phyloP scores from a whole-genome alignment of 2,329 filamentous ascomycete genomes.

The Scedosporium minutisporum region DNA sequence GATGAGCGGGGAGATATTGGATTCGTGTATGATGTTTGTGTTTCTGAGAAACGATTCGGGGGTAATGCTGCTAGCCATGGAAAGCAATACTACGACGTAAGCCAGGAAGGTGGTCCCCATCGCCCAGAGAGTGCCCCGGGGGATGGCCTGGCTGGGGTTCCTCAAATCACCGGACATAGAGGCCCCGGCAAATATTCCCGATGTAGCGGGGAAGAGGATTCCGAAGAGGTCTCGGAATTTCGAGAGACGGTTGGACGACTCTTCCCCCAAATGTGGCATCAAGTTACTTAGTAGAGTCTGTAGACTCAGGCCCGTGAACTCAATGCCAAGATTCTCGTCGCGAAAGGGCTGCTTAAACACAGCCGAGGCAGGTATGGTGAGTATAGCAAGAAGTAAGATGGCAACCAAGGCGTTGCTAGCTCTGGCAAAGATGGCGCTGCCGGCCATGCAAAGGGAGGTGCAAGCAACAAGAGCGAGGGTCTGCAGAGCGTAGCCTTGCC shows the following conservation, averaged over 20 bases:
- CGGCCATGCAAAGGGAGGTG: constrained; percentile 66
- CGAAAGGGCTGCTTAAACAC: constrained; percentile 58
- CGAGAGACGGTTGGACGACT: constrained; percentile 50
- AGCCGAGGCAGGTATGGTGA: constrained; percentile 76
- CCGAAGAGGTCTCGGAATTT: constrained; percentile 78
- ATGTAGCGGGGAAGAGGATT: constrained; percentile 65
- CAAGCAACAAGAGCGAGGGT: constrained; percentile 63
- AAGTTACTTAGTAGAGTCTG: constrained; percentile 66
- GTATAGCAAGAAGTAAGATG: constrained; percentile 61
- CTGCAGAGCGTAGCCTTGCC: constrained; percentile 68
- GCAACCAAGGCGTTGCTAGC: constrained; percentile 69
- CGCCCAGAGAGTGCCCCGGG: constrained; percentile 72
- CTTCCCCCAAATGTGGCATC: constrained; percentile 56
- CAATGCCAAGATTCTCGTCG: constrained; percentile 50
- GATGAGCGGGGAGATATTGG: constrained; percentile 63
- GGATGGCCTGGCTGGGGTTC: constrained; percentile 76
- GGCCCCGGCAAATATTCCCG: constrained; percentile 58
- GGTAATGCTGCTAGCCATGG: constrained; percentile 68
- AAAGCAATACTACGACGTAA: constrained; percentile 76
- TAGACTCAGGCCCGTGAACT: constrained; percentile 69
- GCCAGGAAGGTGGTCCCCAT: constrained; percentile 60
- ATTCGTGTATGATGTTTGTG: constrained; percentile 70
- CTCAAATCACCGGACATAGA: constrained; percentile 85
- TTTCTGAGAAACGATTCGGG: constrained; percentile 64
- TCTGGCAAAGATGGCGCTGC: constrained; percentile 69